Conservation (phyloP, 768 basidiomycete species). For the Pulveroboletus sp. region DNA sequence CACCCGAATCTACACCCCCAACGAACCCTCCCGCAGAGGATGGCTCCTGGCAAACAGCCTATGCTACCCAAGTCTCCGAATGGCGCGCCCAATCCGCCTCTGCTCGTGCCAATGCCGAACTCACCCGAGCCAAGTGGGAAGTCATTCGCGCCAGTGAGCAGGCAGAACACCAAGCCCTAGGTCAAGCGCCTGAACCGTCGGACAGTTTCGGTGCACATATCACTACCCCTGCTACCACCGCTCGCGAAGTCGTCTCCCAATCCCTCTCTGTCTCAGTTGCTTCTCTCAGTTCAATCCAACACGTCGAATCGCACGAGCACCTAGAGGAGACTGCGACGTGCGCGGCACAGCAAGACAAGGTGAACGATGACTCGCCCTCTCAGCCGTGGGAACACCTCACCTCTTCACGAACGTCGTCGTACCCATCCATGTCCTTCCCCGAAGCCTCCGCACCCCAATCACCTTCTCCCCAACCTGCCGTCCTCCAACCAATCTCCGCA, state of each 20-base stretch:
- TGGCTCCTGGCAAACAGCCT: constrained; percentile 60
- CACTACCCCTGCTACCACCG: constrained; percentile 17
- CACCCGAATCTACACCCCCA: background rate
- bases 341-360: constrained; percentile 3
- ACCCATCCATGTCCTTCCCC: constrained; percentile 76
- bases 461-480: constrained; percentile 27
- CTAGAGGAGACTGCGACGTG: constrained; percentile 23
- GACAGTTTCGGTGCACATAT: constrained; percentile 28
- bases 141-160: constrained; percentile 42
- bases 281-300: constrained; percentile 19
- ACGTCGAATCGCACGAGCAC: constrained; percentile 17
- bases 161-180: constrained; percentile 39
- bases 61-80: constrained; percentile 59
- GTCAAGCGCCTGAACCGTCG: constrained; percentile 17
- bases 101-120: constrained; percentile 71
- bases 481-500: constrained; percentile 11
- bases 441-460: constrained; percentile 54
- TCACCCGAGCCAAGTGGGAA: constrained; percentile 69
- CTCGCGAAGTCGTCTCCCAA: constrained; percentile 12
- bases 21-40: constrained; percentile 18
- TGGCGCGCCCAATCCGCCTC: constrained; percentile 74
- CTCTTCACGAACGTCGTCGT: constrained; percentile 55
- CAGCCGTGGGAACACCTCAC: constrained; percentile 76
- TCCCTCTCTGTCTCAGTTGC: constrained; percentile 18
- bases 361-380: constrained; percentile 28